phyloP scores from a whole-genome alignment of 495 filamentous ascomycete species.

The Bacidia gigantensis region DNA sequence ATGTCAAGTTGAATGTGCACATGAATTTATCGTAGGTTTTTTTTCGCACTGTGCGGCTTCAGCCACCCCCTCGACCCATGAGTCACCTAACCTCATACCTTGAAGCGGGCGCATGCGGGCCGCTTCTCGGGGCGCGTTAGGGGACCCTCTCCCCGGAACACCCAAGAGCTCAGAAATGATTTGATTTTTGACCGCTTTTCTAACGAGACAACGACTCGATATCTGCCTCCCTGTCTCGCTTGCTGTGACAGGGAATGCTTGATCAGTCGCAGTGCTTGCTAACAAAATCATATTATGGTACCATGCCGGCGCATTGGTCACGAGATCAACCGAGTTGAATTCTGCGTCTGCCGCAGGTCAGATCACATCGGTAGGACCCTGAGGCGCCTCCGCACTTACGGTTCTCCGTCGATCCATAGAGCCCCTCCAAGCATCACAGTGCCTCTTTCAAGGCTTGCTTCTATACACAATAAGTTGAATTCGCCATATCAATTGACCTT shows the following conservation, averaged over 20 bases:
- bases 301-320: background rate
- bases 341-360: background rate
- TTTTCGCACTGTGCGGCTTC: too few relatives aligned
- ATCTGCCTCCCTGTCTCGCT: too few relatives aligned
- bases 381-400: background rate
- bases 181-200: background rate
- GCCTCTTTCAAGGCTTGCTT: background rate
- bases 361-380: background rate
- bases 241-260: too few relatives aligned
- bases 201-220: too few relatives aligned
- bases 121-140: background rate
- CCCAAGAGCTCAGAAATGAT: background rate
- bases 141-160: background rate
- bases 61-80: too few relatives aligned
- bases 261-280: background rate
- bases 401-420: background rate
- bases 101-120: background rate
- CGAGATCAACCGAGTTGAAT: background rate
- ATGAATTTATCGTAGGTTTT: too few relatives aligned
- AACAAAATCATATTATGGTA: background rate
- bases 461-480: background rate
- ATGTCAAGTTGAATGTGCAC: too few relatives aligned
- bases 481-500: too few relatives aligned
- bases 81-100: too few relatives aligned
- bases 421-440: background rate